Evolutionary conservation across 2,329 filamentous ascomycete species (phyloP).

Genomic region (Fusarium irregulare): DNA sequence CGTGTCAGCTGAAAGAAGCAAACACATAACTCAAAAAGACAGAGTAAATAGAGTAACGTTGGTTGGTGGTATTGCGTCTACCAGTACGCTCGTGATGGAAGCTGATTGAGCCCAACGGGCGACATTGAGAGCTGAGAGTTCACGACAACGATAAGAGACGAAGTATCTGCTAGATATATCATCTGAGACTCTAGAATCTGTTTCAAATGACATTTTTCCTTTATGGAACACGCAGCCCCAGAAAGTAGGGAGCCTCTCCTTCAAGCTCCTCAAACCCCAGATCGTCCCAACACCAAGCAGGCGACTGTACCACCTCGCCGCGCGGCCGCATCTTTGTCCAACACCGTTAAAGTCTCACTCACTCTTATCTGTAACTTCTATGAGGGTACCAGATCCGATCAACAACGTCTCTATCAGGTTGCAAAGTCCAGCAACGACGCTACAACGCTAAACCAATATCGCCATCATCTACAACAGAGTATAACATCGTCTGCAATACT

Average conservation of each 20-base stretch:
- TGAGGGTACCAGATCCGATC: too few species aligned
- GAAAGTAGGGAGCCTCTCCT: neutral
- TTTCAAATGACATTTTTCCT: neutral
- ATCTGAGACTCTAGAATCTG: too few species aligned
- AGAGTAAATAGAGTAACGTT: too few species aligned
- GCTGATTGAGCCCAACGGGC: too few species aligned
- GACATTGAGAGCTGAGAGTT: too few species aligned
- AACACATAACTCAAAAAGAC: neutral
- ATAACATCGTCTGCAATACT: neutral
- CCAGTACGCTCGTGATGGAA: too few species aligned
- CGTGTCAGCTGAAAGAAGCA: neutral
- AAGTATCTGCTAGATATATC: too few species aligned
- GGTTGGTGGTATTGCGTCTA: too few species aligned
- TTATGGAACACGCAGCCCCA: neutral
- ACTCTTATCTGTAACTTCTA: too few species aligned
- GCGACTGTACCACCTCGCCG: slow-evolving; percentile 15
- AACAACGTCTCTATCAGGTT: neutral
- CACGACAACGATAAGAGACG: too few species aligned
- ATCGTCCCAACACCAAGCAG: neutral
- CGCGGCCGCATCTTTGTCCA: slow-evolving; percentile 23
- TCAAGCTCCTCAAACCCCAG: neutral
- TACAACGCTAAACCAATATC: too few species aligned
- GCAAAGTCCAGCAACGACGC: neutral
- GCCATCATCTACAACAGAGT: too few species aligned
- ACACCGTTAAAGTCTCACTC: neutral